phyloP scores from a whole-genome alignment of 139 green algal genomes.

The Chlamydomonas sphaeroides region DNA sequence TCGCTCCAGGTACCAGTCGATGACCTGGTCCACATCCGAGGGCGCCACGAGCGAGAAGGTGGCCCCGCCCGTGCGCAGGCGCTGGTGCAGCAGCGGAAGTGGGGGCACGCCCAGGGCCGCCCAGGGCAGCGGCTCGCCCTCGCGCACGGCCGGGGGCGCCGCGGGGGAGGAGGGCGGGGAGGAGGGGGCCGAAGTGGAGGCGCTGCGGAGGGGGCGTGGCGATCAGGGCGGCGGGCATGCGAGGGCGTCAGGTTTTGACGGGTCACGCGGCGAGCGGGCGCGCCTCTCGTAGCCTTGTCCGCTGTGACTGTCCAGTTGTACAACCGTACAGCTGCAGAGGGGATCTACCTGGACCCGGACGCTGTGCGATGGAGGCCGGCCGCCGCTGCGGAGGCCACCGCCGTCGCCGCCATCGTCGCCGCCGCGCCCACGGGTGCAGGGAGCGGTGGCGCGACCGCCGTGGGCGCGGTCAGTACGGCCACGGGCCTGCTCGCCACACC shows the following conservation, averaged over 20 bases:
- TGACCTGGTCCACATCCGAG: conserved; percentile 71
- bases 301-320: too few relatives aligned
- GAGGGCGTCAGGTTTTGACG: too few relatives aligned
- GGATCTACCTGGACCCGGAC: too few relatives aligned
- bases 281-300: too few relatives aligned
- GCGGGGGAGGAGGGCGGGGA: not conserved
- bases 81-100: not conserved
- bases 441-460: too few relatives aligned
- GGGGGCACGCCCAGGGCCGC: not conserved
- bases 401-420: not conserved
- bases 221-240: not conserved
- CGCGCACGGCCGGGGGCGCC: not conserved
- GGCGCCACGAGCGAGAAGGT: conserved; percentile 57
- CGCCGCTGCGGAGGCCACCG: not conserved
- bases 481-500: too few relatives aligned
- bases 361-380: too few relatives aligned
- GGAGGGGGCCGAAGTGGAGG: not conserved
- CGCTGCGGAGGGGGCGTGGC: not conserved
- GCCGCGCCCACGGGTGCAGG: too few relatives aligned
- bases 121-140: conserved; percentile 24
- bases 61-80: not conserved
- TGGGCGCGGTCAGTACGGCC: too few relatives aligned
- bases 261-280: too few relatives aligned
- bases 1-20: conserved; percentile 81
- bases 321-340: too few relatives aligned